Conservation (phyloP, 768 basidiomycete species). For the Kwoniella heveanensis region DNA sequence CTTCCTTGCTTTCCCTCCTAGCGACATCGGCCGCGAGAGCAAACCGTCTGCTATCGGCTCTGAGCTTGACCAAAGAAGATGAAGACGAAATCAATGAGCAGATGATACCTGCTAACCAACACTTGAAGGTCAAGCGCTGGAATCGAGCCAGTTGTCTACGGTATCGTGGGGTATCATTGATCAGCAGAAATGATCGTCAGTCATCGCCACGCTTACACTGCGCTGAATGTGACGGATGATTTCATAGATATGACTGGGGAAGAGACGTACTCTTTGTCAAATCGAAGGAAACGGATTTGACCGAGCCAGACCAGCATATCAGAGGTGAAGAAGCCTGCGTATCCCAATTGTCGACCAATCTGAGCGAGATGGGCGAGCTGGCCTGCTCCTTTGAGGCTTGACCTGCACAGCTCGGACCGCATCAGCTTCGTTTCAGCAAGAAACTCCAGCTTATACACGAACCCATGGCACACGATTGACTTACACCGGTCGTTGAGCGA, state of each 20-base stretch:
- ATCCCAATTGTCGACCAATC: conserved; percentile 79
- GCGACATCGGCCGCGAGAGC: conserved; percentile 35
- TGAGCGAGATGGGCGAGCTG: conserved; percentile 72
- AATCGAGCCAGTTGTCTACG: conserved; percentile 67
- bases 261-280: conserved; percentile 45
- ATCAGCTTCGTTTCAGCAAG: too few relatives aligned
- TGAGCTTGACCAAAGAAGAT: conserved; percentile 46
- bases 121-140: conserved; percentile 70
- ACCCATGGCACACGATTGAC: too few relatives aligned
- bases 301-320: conserved; percentile 86
- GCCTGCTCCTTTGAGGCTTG: conserved; percentile 28
- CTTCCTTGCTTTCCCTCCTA: conserved; percentile 37
- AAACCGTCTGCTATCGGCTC: conserved; percentile 49
- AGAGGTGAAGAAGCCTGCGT: conserved; percentile 81
- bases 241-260: not conserved
- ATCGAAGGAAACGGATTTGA: conserved; percentile 47
- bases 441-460: too few relatives aligned
- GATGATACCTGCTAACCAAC: conserved; percentile 85
- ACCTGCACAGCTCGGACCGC: conserved; percentile 10
- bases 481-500: conserved; percentile 57
- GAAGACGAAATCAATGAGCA: conserved; percentile 67
- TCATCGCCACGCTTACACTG: too few relatives aligned
- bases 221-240: too few relatives aligned
- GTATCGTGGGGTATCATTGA: too few relatives aligned
- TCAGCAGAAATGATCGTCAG: too few relatives aligned